Base-by-base conservation (phyloP, 192 early-diverging fungal genomes). In the Pilaira anomala region DNA sequence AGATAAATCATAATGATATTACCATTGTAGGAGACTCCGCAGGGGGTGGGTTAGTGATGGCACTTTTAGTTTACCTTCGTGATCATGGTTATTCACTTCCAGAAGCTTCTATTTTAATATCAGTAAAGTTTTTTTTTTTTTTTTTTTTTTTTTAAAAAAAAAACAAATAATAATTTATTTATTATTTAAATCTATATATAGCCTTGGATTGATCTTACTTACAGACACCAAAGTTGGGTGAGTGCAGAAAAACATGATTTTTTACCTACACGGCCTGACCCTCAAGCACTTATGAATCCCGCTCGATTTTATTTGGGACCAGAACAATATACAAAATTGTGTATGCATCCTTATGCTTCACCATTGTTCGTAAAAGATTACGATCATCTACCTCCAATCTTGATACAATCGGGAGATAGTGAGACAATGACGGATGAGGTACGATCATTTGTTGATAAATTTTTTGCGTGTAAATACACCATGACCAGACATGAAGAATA, bases 11-110 rank as follows among this genome's bases (percentile, higher is more conserved):
- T 1, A 48, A 74, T 29, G 80, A 87, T 55, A 83, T 90, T 60
- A 73, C 83, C 2, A 40, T 86, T n/a, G 76, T 78, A 2, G 88
- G 88, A 11, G 88, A 90, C 64, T 84, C 84, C 60, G 84, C 88
- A 0, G 88, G 88, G 16, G 87, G 88, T 11, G 84, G 87, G 49
- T 55, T 90, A 46, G 54, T 65, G 0, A 21, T 90, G 7, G 75
- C 80, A 6, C 28, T 86, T 65, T 45, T 83, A 19, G 66, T 84
- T 67, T 81, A 86, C 46, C 67, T 87, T 21, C 73, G 84, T 3
- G 84, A 90, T 25, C 69, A 78, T n/a, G 65, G 72, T 4, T 30
- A 78, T 41, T 40, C 76, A 3, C 55, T 60, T 29, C 62, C 80
- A 13, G 76, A 80, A 36, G 84, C 83, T 11, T 72, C 74, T 22